Evolutionary conservation across 805 yeast species (phyloP).

Genomic region (Pichia membranifaciens): DNA sequence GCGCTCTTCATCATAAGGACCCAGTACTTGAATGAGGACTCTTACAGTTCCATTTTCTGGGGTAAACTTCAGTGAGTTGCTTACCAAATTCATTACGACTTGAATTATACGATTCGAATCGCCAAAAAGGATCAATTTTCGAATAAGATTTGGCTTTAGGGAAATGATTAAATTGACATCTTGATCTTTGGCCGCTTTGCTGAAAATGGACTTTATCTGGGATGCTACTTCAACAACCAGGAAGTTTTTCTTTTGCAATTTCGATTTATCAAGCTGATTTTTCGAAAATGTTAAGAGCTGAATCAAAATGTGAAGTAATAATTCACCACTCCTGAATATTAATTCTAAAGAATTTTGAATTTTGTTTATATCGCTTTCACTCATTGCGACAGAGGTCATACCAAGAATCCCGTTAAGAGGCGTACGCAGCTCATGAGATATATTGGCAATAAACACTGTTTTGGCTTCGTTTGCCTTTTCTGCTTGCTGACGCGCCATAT

Average conservation of each 20-base stretch:
- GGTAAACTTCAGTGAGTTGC: constrained; percentile 87
- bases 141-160: constrained; percentile 52
- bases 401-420: constrained; percentile 96
- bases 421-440: constrained; percentile 89
- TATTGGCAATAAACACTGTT: constrained; percentile 87
- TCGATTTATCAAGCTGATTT: constrained; percentile 78
- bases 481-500: constrained; percentile 32
- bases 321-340: constrained; percentile 87
- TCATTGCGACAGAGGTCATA: constrained; percentile 91
- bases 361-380: constrained; percentile 62
- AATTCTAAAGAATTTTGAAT: constrained; percentile 73
- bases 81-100: constrained; percentile 85
- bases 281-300: constrained; percentile 90
- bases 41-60: constrained; percentile 80
- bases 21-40: constrained; percentile 56
- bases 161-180: constrained; percentile 61
- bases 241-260: constrained; percentile 78
- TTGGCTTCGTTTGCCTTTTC: constrained; percentile 96
- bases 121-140: constrained; percentile 68
- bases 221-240: constrained; percentile 73
- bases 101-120: constrained; percentile 89
- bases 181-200: constrained; percentile 72
- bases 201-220: constrained; percentile 81
- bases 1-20: constrained; percentile 58
- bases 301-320: constrained; percentile 80